Evolutionary conservation across 306 rosid species (phyloP), one percentile per base, ranked within the genome.

Genomic region (Cucurbita pepo): DNA sequence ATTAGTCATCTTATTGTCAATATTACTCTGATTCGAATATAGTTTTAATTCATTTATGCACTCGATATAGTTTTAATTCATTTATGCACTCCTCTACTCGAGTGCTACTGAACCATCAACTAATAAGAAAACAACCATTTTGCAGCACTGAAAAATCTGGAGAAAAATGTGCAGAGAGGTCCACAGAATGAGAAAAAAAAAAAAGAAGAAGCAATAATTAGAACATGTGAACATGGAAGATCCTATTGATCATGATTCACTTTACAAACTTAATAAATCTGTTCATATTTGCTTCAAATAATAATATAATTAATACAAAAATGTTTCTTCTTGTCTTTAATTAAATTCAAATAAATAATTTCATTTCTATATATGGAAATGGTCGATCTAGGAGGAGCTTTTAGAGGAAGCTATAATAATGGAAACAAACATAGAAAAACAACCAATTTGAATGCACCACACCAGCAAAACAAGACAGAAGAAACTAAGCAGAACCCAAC

Each of bases 321-420:
- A 30, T 51, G 60, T 75, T 45, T 75, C 36, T 71, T 55, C 66
- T 41, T 54, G 75, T 21, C 40, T 44, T 44, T 69, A 51, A 69
- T 48, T 69, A 51, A 69, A 69, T 30, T 69, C 47, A 69, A 69
- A 69, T 30, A 51, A 69, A 51, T 66, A 37, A 75, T 55, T 64
- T 52, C 60, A 55, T 77, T 72, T 82, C 63, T 58, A 81, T 56
- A 73, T 78, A 56, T 58, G 70, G 78, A 81, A 59, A 74, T 71
- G 79, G 63, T 50, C 60, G 79, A 59, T 50, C 60, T 76, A 67
- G 65, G 78, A 83, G 78, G 71, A 43, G 14, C 16, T 50, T 43
- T 43, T 36, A 1, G 71, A 15, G 18, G 18, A 64, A 41, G 47
- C 8, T 73, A 69, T 51, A 72, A 50, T 69, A 25, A 25, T 21